Evolutionary conservation across 768 basidiomycete genomes (phyloP).

Genomic region (Gymnopilus dilepis): DNA sequence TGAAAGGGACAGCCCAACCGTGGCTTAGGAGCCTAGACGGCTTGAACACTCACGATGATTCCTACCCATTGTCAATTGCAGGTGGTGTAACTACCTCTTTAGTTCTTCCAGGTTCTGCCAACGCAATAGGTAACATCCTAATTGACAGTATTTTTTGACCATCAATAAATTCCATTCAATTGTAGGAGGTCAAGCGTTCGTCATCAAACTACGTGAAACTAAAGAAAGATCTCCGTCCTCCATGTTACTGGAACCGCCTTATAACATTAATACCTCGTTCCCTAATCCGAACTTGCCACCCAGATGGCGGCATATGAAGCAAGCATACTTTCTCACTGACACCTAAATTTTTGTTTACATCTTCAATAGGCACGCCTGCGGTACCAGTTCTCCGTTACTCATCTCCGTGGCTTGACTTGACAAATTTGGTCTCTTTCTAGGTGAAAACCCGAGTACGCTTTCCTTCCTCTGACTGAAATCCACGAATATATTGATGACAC

Average conservation of each 20-base stretch:
- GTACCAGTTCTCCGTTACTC: conserved; percentile 37
- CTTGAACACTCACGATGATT: conserved; percentile 80
- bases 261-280: conserved; percentile 56
- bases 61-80: conserved; percentile 70
- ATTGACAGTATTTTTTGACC: not conserved
- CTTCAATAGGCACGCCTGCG: conserved; percentile 57
- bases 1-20: conserved; percentile 49
- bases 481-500: not conserved
- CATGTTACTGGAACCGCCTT: conserved; percentile 80
- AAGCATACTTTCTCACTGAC: conserved; percentile 2
- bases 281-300: conserved; percentile 50
- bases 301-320: conserved; percentile 84
- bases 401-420: not conserved
- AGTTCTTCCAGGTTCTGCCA: conserved; percentile 74
- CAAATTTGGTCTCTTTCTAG: conserved; percentile 30
- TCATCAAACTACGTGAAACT: conserved; percentile 80
- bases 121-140: conserved; percentile 58
- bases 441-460: conserved; percentile 58
- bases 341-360: not conserved
- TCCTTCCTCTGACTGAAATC: not conserved
- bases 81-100: conserved; percentile 84
- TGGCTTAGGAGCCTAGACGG: conserved; percentile 81
- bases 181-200: conserved; percentile 35
- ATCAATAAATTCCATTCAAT: not conserved
- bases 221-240: conserved; percentile 71